These are phyloP conservation scores for Ensete ventricosum DNA, from an alignment of 176 grass and related monocot species.

Conservation along the genomic window DNA sequence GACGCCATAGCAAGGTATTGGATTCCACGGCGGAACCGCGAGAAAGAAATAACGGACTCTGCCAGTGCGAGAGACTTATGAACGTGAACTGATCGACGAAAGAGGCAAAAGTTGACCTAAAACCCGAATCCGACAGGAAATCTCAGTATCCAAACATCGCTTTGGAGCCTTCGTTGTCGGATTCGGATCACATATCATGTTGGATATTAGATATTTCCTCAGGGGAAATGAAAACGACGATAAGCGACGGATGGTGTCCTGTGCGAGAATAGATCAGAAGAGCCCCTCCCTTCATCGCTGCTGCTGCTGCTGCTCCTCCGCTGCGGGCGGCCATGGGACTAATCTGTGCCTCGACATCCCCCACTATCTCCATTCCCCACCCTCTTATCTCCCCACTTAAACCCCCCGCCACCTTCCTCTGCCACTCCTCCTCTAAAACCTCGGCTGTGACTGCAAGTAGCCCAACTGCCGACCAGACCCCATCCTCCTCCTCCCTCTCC, in stretches of 20 bases:
- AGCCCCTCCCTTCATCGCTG: no score
- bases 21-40: not conserved
- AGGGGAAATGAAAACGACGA: no score
- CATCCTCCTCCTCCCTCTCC: slow-evolving; percentile 42
- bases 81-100: no score
- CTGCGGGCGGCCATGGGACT: not conserved
- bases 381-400: slow-evolving; percentile 21
- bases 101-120: no score
- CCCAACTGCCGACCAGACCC: slow-evolving; percentile 8
- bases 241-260: no score
- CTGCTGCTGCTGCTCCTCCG: not conserved
- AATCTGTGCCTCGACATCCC: slow-evolving; percentile 32
- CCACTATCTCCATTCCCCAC: slow-evolving; percentile 24
- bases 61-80: no score
- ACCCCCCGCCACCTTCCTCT: not conserved
- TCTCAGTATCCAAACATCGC: no score
- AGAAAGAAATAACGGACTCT: not conserved
- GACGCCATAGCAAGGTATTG: slow-evolving; percentile 30
- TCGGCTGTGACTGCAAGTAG: not conserved
- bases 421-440: not conserved
- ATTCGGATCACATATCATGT: no score
- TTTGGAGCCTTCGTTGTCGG: no score
- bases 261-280: no score
- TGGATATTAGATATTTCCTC: no score
- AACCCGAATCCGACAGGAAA: no score